Base-by-base conservation (phyloP, 257 asterid genomes). In the Solanum piurae region DNA sequence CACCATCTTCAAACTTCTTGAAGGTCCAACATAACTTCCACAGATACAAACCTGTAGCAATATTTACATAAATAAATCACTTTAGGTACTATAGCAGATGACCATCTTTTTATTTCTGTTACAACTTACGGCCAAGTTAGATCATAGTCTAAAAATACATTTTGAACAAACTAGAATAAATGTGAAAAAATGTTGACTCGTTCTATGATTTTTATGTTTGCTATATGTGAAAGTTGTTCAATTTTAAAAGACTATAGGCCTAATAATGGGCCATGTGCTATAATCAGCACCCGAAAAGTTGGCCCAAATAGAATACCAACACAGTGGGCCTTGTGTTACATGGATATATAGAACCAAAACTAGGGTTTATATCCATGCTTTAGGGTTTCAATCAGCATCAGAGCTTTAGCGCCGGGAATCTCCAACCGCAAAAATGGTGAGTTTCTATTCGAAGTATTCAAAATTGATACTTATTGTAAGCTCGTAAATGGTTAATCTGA, bases 111-210 rank as follows among this genome's bases (percentile, higher is more conserved):
- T 31, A 31, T 71, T 18, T 73, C 16, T 73, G 4, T 74, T 36
- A 11, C 14, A 36, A 36, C 1, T 36, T 11, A 5, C 1, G 31
- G 25, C 37, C 3, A 40, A 1, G 37, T 9, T 37, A 36, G 5
- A 74, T 0, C 0, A 34, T 0, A 1, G 16, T 3, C 21, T 12
- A 5, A 12, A 38, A 0, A 3, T 12, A 7, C 4, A 4, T 38
- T 38, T n/a, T 4, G 34, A 3, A 1, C 6, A 38, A 75, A 38
- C 8, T 23, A 0, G 0, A 21, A 23, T 0, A 16, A 49, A 14
- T 46, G 55, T 12, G 5, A 36, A 12, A 73, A 72, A 2, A 74
- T 11, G 3, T 5, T 1, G 5, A 11, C 20, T 36, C 20, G 5
- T 1, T 74, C 2, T 21, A 21, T 9, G 5, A 36, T 20, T 49